Percentiles rank a stretch among this genome's conserved stretches.
These are phyloP conservation scores for Verticillium nonalfalfae DNA, from an alignment of 2,329 filamentous ascomycete species.

Conservation along the genomic window DNA sequence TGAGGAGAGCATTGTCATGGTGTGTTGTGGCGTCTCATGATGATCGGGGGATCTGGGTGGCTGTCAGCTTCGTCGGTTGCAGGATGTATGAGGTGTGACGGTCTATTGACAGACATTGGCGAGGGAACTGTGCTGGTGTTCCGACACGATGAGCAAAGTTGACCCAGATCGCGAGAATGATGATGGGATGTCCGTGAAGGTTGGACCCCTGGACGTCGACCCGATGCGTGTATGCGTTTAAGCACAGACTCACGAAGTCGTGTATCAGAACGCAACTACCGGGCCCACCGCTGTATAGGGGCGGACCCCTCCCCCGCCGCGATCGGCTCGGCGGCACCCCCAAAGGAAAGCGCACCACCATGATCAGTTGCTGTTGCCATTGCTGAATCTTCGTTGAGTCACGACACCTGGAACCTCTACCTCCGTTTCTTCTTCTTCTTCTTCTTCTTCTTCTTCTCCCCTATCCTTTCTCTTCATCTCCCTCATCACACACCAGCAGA, in stretches of 20 bases:
- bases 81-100: not conserved
- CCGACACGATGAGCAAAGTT: no score
- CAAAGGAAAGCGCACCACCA: not conserved
- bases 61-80: not conserved
- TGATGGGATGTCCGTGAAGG: not conserved
- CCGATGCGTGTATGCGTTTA: not conserved
- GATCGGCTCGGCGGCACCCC: not conserved
- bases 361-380: not conserved
- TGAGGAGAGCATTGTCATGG: not conserved
- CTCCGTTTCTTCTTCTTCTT: not conserved
- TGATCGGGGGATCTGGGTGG: not conserved
- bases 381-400: conserved; percentile 7
- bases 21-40: not conserved
- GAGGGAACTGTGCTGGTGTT: no score
- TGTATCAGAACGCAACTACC: not conserved
- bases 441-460: not conserved
- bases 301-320: conserved; percentile 1
- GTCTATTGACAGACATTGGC: not conserved
- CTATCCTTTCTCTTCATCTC: not conserved
- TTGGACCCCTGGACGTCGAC: not conserved
- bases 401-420: conserved; percentile 1
- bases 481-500: not conserved
- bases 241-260: not conserved
- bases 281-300: not conserved
- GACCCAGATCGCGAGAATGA: no score